phyloP scores from a whole-genome alignment of 148 eudicot genomes.

The Nepenthes gracilis region DNA sequence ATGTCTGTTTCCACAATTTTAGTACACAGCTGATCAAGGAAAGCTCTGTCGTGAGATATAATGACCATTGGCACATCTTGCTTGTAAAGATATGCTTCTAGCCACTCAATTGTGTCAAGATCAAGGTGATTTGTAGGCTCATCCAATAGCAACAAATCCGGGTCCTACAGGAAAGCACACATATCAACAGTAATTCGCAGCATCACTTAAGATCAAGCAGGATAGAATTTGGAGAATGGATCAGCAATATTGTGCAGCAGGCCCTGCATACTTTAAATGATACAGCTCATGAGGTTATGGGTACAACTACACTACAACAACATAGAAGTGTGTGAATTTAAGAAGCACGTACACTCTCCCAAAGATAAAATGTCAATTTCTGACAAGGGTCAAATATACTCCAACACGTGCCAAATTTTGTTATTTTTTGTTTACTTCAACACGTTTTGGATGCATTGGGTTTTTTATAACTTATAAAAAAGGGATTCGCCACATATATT shows the following conservation, averaged over 20 bases:
- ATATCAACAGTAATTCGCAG: constrained; percentile 2
- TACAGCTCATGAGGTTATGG: not conserved
- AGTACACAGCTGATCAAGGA: constrained; percentile 94
- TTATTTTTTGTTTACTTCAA: no score
- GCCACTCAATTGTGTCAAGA: constrained; percentile 96
- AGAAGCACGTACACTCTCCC: no score
- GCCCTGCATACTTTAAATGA: not conserved
- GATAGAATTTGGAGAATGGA: not conserved
- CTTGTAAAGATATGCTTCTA: constrained; percentile 72
- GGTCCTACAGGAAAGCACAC: constrained; percentile 47
- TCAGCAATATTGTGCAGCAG: no score
- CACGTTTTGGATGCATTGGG: no score
- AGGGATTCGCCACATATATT: no score
- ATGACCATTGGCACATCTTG: constrained; percentile 90
- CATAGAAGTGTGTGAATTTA: no score
- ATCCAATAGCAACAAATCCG: constrained; percentile 83
- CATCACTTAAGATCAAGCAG: not conserved
- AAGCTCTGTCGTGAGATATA: constrained; percentile 97
- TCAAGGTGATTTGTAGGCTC: constrained; percentile 99
- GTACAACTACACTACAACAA: not conserved
- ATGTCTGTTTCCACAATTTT: constrained; percentile 98
- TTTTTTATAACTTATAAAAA: no score
- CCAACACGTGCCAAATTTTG: no score
- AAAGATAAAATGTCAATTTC: no score
- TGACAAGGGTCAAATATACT: no score